Base-by-base conservation (phyloP, 2,329 filamentous ascomycete species). In the Pseudogymnoascus sp. region DNA sequence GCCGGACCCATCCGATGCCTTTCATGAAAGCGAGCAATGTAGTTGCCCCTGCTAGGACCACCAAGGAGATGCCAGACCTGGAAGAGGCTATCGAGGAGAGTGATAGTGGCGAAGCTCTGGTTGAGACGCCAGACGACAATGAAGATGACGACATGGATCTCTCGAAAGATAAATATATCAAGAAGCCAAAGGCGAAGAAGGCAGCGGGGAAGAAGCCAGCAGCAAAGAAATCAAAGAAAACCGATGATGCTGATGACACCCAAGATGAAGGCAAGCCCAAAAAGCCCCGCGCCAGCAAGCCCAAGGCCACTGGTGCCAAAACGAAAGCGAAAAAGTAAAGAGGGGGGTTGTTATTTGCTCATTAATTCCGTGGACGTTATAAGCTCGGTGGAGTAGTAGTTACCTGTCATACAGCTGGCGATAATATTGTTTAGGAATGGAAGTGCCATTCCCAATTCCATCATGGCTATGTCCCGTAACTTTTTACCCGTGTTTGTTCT, bases 11-110 rank as follows among this genome's bases (percentile, higher is more conserved):
- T 69, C 93, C 93, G 0, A 78, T 99, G 61, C 93, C 95, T 1
- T 99, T 97, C 77, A 96, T 97, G 86, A 97, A 97, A 76, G 91
- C 93, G 1, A 91, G 85, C 70, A 90, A 82, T 67, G 83, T 95
- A 14, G 75, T 85, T 8, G 89, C 86, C 3, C 86, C 91, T 4
- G 91, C 90, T 78, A 88, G 86, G 70, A 78, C 81, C 42, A 79
- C 85, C 26, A 86, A 86, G 75, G 91, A 93, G 59, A 89, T 88
- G 66, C 96, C 95, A 0, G 95, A 99, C 77, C 82, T 99, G 33
- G 95, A 99, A 76, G 95, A 99, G 76, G 95, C 93, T 1, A 88
- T 99, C 62, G 93, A 97, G 59, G 93, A 96, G 69, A 92, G 91
- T 4, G 93, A 96, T 53, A 85, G 85, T 47, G 89, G 87, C 19